Percentiles rank a stretch among this genome's conserved stretches.
Evolutionary conservation across 2,329 filamentous ascomycete genomes (phyloP).

Genomic region (Diaporthe ampelina): DNA sequence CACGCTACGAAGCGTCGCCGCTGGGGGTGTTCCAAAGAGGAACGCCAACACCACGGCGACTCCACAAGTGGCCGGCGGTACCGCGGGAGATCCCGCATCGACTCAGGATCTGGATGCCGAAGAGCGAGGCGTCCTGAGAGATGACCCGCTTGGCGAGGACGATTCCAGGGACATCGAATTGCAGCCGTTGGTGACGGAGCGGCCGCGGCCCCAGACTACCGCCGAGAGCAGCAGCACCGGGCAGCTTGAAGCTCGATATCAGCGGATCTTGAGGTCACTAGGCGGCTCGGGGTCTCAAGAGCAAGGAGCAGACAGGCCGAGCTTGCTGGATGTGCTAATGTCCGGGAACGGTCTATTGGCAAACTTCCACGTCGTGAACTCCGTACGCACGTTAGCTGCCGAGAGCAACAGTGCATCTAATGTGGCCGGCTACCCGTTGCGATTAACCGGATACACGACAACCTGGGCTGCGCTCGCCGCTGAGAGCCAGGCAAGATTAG

Average conservation of each 20-base stretch:
- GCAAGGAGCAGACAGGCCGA: conserved; percentile 51
- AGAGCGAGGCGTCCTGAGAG: conserved; percentile 65
- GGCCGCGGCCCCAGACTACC: conserved; percentile 42
- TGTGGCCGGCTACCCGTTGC: conserved; percentile 65
- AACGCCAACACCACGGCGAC: conserved; percentile 47
- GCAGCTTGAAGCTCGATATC: conserved; percentile 39
- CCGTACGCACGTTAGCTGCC: conserved; percentile 62
- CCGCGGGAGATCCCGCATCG: conserved; percentile 41
- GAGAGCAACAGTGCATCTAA: conserved; percentile 55
- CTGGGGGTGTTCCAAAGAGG: conserved; percentile 39
- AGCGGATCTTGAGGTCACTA: conserved; percentile 42
- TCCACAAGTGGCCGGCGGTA: conserved; percentile 38
- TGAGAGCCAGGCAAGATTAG: conserved; percentile 55
- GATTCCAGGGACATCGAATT: conserved; percentile 62
- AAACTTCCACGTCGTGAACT: conserved; percentile 67
- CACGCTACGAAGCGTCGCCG: conserved; percentile 43
- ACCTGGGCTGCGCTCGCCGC: conserved; percentile 67
- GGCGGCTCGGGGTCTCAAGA: conserved; percentile 43
- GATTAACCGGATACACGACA: conserved; percentile 68
- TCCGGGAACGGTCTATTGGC: conserved; percentile 69
- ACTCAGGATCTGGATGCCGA: conserved; percentile 69
- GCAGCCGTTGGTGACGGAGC: conserved; percentile 50
- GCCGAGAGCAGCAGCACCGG: conserved; percentile 45
- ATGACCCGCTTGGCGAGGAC: conserved; percentile 53
- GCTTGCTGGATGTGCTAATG: conserved; percentile 62